phyloP scores from a whole-genome alignment of 768 basidiomycete genomes.

The Termitomyces sp. region DNA sequence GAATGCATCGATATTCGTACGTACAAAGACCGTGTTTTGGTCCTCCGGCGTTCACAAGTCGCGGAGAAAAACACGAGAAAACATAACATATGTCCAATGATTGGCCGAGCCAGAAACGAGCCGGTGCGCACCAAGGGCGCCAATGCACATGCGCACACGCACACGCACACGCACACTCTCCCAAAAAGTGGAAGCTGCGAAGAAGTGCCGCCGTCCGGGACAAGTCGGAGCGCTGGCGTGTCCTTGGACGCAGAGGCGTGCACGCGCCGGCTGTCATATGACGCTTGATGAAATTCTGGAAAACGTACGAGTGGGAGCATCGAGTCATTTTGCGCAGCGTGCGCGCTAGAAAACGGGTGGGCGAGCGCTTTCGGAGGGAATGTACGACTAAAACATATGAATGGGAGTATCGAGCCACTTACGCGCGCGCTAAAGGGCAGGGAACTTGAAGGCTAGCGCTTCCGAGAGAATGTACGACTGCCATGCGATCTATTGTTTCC shows the following conservation, averaged over 20 bases:
- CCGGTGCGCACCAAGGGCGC: background rate
- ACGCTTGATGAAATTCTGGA: background rate
- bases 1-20: too few relatives aligned
- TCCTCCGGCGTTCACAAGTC: background rate
- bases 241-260: background rate
- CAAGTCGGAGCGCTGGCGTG: background rate
- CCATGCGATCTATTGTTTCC: too few relatives aligned
- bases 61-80: background rate
- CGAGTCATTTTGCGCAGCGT: background rate
- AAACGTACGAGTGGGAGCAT: background rate
- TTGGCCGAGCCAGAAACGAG: background rate
- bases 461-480: too few relatives aligned
- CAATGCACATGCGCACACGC: background rate
- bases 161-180: too few relatives aligned
- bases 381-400: too few relatives aligned
- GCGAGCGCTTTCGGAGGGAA: background rate
- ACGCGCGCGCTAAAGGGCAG: background rate
- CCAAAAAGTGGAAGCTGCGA: too few relatives aligned
- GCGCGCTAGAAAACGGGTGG: background rate
- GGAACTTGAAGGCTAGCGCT: too few relatives aligned
- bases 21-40: too few relatives aligned
- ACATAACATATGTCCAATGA: background rate
- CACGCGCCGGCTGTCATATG: background rate
- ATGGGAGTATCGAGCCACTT: background rate
- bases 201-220: background rate